Conservation (phyloP, 2,329 filamentous ascomycete genomes). For the Fusarium nematophilum region DNA sequence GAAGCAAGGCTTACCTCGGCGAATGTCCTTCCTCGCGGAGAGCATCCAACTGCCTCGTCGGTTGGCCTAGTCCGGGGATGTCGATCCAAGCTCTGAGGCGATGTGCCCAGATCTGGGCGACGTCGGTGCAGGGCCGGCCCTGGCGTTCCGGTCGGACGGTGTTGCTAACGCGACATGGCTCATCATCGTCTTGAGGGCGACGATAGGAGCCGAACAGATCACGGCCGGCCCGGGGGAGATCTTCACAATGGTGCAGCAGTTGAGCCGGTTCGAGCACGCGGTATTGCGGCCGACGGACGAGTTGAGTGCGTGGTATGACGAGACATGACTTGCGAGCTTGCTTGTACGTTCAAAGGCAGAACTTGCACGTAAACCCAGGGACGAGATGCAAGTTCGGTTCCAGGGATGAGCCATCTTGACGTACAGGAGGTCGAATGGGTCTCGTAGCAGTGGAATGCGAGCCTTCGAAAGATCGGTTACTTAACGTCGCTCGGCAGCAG, state of each 20-base stretch:
- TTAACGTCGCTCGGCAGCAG: too few species aligned
- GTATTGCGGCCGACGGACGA: background rate
- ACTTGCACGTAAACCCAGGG: too few species aligned
- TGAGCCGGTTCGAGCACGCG: slow-evolving; percentile 4
- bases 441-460: too few species aligned
- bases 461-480: too few species aligned
- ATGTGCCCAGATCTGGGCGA: background rate
- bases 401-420: too few species aligned
- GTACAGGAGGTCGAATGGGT: too few species aligned
- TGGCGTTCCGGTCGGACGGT: background rate
- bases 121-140: background rate
- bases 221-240: slow-evolving; percentile 8
- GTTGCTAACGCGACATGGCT: background rate
- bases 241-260: slow-evolving; percentile 1
- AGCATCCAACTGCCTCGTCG: slow-evolving; percentile 6
- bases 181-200: slow-evolving; percentile 6
- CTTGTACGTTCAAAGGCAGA: too few species aligned
- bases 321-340: too few species aligned
- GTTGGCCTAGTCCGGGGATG: slow-evolving; percentile 1
- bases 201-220: slow-evolving; percentile 1
- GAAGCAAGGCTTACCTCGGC: slow-evolving; percentile 2
- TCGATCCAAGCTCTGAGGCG: background rate
- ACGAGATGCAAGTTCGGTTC: too few species aligned
- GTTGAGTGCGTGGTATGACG: too few species aligned
- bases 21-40: slow-evolving; percentile 3